A percentile compares a stretch with the other conserved stretches of the same genome.
phyloP scores from a whole-genome alignment of 306 rosid genomes.

The Argentina anserina region DNA sequence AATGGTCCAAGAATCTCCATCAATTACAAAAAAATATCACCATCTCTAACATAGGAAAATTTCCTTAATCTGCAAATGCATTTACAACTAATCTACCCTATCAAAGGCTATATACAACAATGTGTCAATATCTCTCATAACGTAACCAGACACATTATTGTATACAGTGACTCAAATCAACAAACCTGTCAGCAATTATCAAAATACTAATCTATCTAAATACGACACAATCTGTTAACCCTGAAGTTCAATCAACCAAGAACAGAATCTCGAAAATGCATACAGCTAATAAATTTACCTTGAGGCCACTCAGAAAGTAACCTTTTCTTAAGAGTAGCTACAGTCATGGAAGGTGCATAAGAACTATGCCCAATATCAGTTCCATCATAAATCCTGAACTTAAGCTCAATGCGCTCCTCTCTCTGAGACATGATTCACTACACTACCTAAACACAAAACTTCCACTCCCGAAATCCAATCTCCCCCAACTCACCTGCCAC shows the following conservation, averaged over 20 bases:
- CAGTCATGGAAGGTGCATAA: conserved; percentile 48
- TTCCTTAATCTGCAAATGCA: not conserved
- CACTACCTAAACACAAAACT: conserved; percentile 27
- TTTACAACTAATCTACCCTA: not conserved
- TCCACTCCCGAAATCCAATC: conserved; percentile 23
- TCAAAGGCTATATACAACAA: not conserved
- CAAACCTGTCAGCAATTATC: not conserved
- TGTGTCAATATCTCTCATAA: not conserved
- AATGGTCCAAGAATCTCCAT: not conserved
- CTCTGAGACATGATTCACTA: conserved; percentile 47
- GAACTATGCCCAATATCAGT: conserved; percentile 58
- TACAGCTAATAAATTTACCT: conserved; percentile 31
- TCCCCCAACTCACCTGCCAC: conserved; percentile 43
- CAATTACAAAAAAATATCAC: not conserved
- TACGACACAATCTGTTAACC: not conserved
- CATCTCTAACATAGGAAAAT: not conserved
- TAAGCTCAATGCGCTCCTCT: conserved; percentile 49
- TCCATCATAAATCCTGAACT: conserved; percentile 72
- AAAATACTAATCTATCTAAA: not conserved
- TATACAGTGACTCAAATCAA: not conserved
- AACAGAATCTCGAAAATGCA: conserved; percentile 3
- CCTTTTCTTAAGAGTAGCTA: conserved; percentile 59
- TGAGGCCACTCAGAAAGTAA: conserved; percentile 71
- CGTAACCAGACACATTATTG: not conserved
- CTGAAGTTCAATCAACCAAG: not conserved